Evolutionary conservation across 495 filamentous ascomycete species (phyloP).

Genomic region (Chaetomidium leptoderma): DNA sequence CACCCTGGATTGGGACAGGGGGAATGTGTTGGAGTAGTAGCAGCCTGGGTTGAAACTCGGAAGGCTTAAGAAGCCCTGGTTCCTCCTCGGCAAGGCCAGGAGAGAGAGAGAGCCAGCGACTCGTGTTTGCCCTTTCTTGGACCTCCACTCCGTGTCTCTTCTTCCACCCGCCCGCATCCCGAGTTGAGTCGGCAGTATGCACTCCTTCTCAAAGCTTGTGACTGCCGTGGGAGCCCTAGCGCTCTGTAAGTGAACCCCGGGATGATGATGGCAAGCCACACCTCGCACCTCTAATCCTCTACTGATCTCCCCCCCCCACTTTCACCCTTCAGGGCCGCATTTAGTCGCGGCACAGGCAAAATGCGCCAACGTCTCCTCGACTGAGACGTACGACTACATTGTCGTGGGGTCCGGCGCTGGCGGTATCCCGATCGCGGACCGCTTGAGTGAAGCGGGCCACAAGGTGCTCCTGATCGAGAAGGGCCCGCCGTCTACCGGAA

Average conservation of each 20-base stretch:
- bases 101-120: neutral
- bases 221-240: constrained; percentile 4
- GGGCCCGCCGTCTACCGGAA: constrained; percentile 53
- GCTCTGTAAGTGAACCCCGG: constrained; percentile 14
- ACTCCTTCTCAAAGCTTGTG: constrained; percentile 12
- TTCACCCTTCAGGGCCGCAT: constrained; percentile 24
- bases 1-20: neutral
- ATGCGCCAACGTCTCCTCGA: constrained; percentile 40
- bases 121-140: neutral
- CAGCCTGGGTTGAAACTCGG: neutral
- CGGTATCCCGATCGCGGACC: constrained; percentile 60
- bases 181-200: constrained; percentile 16
- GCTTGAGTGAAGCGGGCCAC: constrained; percentile 56
- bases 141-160: neutral
- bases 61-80: neutral
- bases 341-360: constrained; percentile 26
- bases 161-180: no score
- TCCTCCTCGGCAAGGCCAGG: neutral
- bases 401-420: constrained; percentile 59
- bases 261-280: neutral
- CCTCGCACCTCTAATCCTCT: neutral
- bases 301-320: neutral
- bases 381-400: constrained; percentile 58
- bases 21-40: neutral
- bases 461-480: constrained; percentile 60